These are phyloP conservation scores for Ophiostoma sp. DNA, from an alignment of 2,329 filamentous ascomycete species.

Conservation along the genomic window DNA sequence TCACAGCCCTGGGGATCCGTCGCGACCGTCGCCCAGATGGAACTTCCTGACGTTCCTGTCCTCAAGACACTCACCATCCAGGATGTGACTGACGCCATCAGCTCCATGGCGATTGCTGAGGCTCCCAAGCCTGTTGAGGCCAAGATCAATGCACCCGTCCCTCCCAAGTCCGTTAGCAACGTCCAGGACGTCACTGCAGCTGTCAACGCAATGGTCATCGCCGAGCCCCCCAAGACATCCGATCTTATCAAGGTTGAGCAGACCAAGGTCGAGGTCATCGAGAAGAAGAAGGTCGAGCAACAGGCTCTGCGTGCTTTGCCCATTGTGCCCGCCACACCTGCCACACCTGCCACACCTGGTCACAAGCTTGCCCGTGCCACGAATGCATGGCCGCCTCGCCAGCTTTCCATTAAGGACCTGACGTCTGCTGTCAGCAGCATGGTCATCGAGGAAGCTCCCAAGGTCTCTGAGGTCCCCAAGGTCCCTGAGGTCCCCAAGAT, in stretches of 20 bases:
- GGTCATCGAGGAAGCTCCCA: background rate
- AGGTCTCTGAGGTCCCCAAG: background rate
- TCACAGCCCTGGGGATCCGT: no score
- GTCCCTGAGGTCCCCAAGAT: background rate
- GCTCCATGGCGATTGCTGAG: background rate
- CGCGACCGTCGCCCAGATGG: background rate
- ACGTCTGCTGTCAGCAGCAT: background rate
- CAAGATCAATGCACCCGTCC: no score
- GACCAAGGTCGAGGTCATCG: no score
- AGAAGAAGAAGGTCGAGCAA: background rate
- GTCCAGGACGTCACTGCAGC: no score
- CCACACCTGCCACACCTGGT: background rate
- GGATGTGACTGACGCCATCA: background rate
- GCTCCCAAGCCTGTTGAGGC: background rate
- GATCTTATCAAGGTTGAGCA: background rate
- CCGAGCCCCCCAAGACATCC: background rate
- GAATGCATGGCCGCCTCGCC: background rate
- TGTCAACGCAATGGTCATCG: no score
- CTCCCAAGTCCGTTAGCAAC: no score
- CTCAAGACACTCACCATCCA: background rate
- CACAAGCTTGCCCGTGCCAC: background rate
- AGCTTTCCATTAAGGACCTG: background rate
- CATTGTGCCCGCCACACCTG: background rate
- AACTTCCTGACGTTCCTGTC: background rate
- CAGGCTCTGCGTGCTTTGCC: background rate